Base-by-base conservation (phyloP, 2,329 filamentous ascomycete species). In the Xylaria sp. region DNA sequence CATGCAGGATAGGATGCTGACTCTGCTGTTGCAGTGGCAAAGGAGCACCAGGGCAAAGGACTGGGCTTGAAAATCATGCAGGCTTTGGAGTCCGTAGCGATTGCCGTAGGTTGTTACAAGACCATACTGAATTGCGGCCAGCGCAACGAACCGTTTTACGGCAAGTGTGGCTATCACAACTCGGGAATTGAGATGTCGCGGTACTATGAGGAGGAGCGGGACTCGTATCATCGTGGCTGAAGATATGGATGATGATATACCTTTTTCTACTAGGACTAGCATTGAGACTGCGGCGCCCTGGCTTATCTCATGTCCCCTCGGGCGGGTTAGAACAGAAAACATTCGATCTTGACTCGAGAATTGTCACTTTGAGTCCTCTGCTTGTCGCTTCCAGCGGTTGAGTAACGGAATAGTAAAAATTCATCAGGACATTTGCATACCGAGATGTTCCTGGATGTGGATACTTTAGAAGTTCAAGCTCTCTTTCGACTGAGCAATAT, bases 31-130 rank as follows among this genome's bases (percentile, higher is more conserved):
- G n/a, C 62, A 71, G 91, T 96, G 37, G 86, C 90, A 60, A 90
- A 91, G 80, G 90, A 92, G 66, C 91, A 94, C 80, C 93, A 94
- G 79, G 91, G 92, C 37, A 94, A 94, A 84, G 94, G 93, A 76
- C 82, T 96, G 20, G 93, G 93, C 0, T 78, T 93, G 78, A 85
- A 88, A 73, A 90, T 96, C 75, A 94, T 96, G 67, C 88, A 93
- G 81, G 91, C 92, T 6, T 82, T 95, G 74, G 91, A 94, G 78
- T 89, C 86, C 71, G 87, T 95, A 32, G 92, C 92, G 2, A 85
- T 88, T 78, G 87, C 90, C 71, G 88, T 92, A 54, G 93, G 93
- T 5, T 95, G 92, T 79, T 94, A 94, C 78, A 95, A 92, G 87
- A 91, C 86, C 51, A 94, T 94, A 70, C 84, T 95, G 65, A 92